Conservation (phyloP, 1,284 basidiomycete genomes). For the Puccinia polysora region DNA sequence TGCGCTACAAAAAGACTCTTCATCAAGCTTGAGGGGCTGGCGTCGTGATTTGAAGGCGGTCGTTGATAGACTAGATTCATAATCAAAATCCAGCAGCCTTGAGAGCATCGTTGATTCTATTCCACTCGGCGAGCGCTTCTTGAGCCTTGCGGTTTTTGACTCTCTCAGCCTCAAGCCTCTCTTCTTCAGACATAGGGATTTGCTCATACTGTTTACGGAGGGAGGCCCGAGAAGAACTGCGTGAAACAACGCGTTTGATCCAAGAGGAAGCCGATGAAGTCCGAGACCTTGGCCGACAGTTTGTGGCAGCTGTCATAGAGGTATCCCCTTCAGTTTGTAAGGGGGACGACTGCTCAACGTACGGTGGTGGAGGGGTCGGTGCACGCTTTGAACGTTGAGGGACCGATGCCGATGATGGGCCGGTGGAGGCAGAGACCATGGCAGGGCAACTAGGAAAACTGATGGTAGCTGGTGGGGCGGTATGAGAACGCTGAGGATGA, state of each 20-base stretch:
- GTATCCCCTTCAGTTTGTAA: neutral
- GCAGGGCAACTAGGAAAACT: constrained; percentile 6
- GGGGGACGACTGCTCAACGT: constrained; percentile 1
- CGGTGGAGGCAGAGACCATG: neutral
- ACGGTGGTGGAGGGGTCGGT: constrained; percentile 17
- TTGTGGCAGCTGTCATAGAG: neutral
- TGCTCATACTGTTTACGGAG: constrained; percentile 29
- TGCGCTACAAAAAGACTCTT: too few relatives aligned
- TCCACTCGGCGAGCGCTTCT: constrained; percentile 33
- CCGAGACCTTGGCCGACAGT: constrained; percentile 6
- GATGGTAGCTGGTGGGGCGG: constrained; percentile 7
- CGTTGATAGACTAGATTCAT: too few relatives aligned
- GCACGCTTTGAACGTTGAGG: constrained; percentile 9
- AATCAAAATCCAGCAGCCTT: constrained; percentile 24
- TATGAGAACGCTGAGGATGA: constrained; percentile 2
- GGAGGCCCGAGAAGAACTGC: constrained; percentile 23
- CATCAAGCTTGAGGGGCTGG: too few relatives aligned
- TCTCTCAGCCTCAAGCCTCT: constrained; percentile 14
- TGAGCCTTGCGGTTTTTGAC: constrained; percentile 18
- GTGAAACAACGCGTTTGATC: constrained; percentile 26
- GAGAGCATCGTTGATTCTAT: constrained; percentile 27
- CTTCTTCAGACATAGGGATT: constrained; percentile 23
- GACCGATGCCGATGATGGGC: neutral
- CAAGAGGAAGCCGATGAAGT: constrained; percentile 32
- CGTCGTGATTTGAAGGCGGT: too few relatives aligned